Conservation (phyloP, 306 rosid genomes). For the Hippophae rhamnoides region DNA sequence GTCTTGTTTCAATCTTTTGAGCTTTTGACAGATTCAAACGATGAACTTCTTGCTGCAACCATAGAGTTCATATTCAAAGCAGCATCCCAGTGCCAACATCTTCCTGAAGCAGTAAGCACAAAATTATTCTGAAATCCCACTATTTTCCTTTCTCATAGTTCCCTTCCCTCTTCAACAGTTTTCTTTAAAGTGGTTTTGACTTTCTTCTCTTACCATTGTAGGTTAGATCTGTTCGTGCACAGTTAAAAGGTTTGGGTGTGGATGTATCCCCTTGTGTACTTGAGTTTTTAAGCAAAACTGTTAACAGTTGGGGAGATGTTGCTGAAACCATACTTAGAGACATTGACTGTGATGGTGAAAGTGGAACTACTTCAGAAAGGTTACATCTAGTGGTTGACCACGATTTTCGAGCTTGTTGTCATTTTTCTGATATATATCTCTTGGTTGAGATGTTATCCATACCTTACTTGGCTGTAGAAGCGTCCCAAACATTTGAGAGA, state of each 20-base stretch:
- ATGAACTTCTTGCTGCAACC: slow-evolving; percentile 68
- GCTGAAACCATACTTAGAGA: slow-evolving; percentile 92
- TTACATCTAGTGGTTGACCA: slow-evolving; percentile 65
- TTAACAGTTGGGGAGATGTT: slow-evolving; percentile 99
- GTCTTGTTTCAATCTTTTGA: slow-evolving; percentile 69
- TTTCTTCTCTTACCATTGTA: slow-evolving; percentile 27
- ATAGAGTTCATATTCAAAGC: slow-evolving; percentile 89
- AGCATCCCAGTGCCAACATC: slow-evolving; percentile 96
- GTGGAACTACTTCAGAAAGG: slow-evolving; percentile 43
- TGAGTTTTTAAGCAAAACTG: slow-evolving; percentile 78
- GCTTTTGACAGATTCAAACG: slow-evolving; percentile 78
- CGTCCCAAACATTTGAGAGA: slow-evolving; percentile 94
- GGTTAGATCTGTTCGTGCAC: slow-evolving; percentile 83
- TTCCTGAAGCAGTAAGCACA: slow-evolving; percentile 86
- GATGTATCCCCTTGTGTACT: slow-evolving; percentile 87
- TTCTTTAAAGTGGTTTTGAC: slow-evolving; percentile 19
- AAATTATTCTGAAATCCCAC: slow-evolving; percentile 15
- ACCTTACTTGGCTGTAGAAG: slow-evolving; percentile 94
- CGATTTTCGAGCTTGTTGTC: slow-evolving; percentile 43
- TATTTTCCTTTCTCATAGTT: slow-evolving; percentile 12
- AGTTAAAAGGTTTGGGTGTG: slow-evolving; percentile 73
- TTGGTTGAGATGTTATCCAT: slow-evolving; percentile 89
- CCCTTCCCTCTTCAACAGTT: slow-evolving; percentile 9
- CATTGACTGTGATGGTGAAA: slow-evolving; percentile 82
- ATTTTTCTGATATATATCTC: slow-evolving; percentile 81